Percentiles rank a stretch among this genome's conserved stretches.
Conservation (phyloP, 2,329 filamentous ascomycete species). For the Paraphoma chrysanthemicola region DNA sequence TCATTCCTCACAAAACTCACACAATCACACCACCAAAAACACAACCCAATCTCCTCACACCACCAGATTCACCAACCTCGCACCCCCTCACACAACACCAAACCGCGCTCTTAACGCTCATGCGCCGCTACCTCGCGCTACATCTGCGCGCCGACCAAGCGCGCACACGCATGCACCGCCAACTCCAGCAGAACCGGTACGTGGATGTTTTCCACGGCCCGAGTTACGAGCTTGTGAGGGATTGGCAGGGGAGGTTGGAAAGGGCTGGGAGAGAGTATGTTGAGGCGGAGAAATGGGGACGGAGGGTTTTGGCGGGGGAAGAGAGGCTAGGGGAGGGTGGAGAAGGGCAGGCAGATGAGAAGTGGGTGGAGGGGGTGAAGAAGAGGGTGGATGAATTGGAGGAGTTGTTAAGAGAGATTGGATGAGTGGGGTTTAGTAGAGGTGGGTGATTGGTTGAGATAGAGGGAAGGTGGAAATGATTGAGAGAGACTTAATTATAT, state of each 20-base stretch:
- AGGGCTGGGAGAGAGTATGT: neutral
- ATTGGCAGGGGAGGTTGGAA: neutral
- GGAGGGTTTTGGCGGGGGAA: neutral
- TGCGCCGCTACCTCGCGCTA: neutral
- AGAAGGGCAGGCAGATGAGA: too few species aligned
- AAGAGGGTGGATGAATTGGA: neutral
- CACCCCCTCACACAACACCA: neutral
- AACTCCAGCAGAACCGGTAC: constrained; percentile 3
- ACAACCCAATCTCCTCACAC: neutral
- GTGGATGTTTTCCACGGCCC: constrained; percentile 1
- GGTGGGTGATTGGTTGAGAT: too few species aligned
- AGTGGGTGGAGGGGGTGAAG: neutral
- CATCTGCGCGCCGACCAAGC: constrained; percentile 2
- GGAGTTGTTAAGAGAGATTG: neutral
- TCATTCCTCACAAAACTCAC: too few species aligned
- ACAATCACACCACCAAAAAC: too few species aligned
- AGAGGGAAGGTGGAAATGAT: too few species aligned
- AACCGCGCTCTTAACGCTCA: neutral
- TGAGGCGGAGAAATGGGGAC: neutral
- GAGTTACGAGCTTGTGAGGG: neutral
- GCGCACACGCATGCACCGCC: neutral
- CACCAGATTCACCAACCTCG: neutral
- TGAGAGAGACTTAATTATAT: too few species aligned
- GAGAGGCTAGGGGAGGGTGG: neutral
- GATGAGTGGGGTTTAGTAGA: too few species aligned